Percentiles rank a stretch among this genome's conserved stretches.
Evolutionary conservation across 1,284 basidiomycete genomes (phyloP).

Genomic region (Exobasidium cylindrosporum): DNA sequence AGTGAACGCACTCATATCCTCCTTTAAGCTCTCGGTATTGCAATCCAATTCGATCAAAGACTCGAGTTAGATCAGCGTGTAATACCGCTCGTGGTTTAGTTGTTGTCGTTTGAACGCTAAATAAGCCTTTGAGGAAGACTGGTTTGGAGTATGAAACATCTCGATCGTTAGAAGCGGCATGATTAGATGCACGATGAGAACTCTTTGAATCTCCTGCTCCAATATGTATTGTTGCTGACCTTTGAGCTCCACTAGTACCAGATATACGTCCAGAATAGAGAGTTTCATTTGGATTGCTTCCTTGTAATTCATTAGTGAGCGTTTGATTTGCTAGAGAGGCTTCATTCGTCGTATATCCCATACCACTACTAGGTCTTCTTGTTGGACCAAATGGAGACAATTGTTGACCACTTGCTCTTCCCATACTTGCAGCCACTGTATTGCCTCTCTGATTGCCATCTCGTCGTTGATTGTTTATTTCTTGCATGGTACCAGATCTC

Average conservation of each 20-base stretch:
- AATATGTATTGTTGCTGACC: constrained; percentile 11
- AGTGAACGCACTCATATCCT: constrained; percentile 93
- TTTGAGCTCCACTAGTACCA: not conserved
- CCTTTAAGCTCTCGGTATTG: constrained; percentile 84
- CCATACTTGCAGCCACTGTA: constrained; percentile 2
- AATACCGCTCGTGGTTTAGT: constrained; percentile 79
- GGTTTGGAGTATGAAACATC: constrained; percentile 32
- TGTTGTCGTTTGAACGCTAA: constrained; percentile 81
- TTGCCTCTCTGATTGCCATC: not conserved
- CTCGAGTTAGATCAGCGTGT: constrained; percentile 77
- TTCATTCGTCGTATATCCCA: not conserved
- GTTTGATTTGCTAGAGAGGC: constrained; percentile 11
- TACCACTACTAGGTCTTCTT: constrained; percentile 2
- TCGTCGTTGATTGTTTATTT: not conserved
- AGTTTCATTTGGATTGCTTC: not conserved
- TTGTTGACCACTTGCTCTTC: constrained; percentile 7
- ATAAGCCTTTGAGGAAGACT: constrained; percentile 57
- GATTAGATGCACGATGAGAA: not conserved
- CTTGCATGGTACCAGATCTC: constrained; percentile 12
- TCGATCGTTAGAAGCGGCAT: not conserved
- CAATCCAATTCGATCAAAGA: constrained; percentile 88
- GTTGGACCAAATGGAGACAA: not conserved
- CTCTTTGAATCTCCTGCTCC: constrained; percentile 5
- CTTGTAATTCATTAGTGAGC: not conserved
- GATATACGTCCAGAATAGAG: not conserved